Percentiles rank a stretch among this genome's conserved stretches.
phyloP scores from a whole-genome alignment of 176 grass and related monocot species.

The Elymus sibiricus region DNA sequence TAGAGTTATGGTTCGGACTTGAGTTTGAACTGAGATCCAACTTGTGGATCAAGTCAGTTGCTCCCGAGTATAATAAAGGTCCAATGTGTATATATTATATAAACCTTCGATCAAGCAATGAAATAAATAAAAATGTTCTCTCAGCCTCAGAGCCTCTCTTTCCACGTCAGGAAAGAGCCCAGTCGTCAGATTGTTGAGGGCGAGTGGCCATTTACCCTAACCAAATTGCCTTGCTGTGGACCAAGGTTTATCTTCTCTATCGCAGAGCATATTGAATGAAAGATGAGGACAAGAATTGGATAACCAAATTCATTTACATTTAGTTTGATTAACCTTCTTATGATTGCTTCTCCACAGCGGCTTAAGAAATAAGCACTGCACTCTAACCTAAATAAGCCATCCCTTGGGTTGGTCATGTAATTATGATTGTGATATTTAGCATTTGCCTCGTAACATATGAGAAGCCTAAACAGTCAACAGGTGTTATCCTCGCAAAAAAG shows the following conservation, averaged over 20 bases:
- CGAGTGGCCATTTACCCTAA: neutral
- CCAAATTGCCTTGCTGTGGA: neutral
- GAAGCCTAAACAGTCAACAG: neutral
- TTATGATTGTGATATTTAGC: constrained; percentile 1
- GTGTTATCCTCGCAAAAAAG: constrained; percentile 17
- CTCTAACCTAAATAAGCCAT: neutral
- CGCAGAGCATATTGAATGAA: neutral
- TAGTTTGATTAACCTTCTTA: neutral
- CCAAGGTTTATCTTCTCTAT: neutral
- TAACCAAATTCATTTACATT: neutral
- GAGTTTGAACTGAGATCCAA: neutral
- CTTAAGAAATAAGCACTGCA: neutral
- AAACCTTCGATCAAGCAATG: neutral
- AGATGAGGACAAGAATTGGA: neutral
- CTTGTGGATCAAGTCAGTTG: neutral
- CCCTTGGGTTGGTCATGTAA: constrained; percentile 1
- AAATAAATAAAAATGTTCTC: neutral
- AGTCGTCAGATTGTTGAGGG: neutral
- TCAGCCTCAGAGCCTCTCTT: neutral
- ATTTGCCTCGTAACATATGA: neutral
- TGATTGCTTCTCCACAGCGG: neutral
- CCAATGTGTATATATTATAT: neutral
- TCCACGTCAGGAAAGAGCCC: neutral
- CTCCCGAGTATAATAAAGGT: neutral
- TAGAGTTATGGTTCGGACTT: neutral